Percentiles rank a stretch among this genome's conserved stretches.
phyloP scores from a whole-genome alignment of 441 rosid genomes.

The Pelargonium hybrid region DNA sequence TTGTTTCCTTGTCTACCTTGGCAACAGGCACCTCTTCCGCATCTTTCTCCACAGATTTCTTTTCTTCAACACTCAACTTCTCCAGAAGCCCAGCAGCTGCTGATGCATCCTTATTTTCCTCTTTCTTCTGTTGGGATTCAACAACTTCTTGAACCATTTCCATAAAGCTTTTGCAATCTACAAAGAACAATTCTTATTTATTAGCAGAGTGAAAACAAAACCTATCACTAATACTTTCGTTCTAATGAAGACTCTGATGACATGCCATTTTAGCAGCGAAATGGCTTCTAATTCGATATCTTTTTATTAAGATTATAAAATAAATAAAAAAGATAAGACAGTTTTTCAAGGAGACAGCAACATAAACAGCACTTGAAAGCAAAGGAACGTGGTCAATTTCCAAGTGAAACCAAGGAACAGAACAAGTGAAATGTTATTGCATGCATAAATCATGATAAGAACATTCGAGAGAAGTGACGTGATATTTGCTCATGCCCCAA shows the following conservation, averaged over 20 bases:
- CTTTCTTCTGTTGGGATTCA: constrained; percentile 45
- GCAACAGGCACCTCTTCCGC: constrained; percentile 28
- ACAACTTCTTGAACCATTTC: constrained; percentile 59
- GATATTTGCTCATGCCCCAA: no score
- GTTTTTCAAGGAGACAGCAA: no score
- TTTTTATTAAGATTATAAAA: no score
- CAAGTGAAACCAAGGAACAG: no score
- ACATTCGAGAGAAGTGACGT: no score
- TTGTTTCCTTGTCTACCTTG: constrained; percentile 27
- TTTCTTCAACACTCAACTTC: constrained; percentile 60
- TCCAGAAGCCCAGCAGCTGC: constrained; percentile 57
- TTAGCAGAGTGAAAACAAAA: not conserved
- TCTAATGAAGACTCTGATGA: not conserved
- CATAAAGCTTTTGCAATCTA: constrained; percentile 77
- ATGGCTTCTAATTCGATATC: no score
- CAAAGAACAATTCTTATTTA: not conserved
- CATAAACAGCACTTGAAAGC: no score
- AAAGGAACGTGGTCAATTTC: no score
- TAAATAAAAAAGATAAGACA: no score
- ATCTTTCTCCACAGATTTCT: constrained; percentile 35
- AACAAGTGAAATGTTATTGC: no score
- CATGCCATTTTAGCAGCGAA: no score
- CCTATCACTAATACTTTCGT: not conserved
- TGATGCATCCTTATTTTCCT: constrained; percentile 57
- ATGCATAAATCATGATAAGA: no score